A percentile compares a stretch with the other conserved stretches of the same genome.
Conservation (phyloP, 2,329 filamentous ascomycete species). For the Raffaelea ambrosiae region DNA sequence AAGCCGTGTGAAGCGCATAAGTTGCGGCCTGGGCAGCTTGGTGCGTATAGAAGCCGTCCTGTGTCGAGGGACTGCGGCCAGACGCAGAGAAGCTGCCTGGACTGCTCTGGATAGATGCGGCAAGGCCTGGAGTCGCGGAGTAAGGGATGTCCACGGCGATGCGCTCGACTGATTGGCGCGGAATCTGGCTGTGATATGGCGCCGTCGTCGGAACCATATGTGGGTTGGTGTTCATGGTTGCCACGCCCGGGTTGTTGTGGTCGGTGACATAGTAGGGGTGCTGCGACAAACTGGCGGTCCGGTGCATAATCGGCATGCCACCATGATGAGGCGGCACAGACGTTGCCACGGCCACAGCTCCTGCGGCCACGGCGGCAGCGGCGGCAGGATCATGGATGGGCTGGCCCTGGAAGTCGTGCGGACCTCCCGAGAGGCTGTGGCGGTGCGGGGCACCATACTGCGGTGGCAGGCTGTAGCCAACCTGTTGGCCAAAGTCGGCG, state of each 20-base stretch:
- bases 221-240: conserved; percentile 44
- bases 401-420: conserved; percentile 35
- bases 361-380: not conserved
- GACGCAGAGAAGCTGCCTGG: conserved; percentile 51
- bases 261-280: conserved; percentile 51
- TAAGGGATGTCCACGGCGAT: conserved; percentile 43
- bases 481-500: conserved; percentile 44
- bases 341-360: conserved; percentile 2
- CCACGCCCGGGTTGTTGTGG: conserved; percentile 52
- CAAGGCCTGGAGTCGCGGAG: conserved; percentile 35
- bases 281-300: conserved; percentile 36
- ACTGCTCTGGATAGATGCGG: conserved; percentile 46
- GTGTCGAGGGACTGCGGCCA: conserved; percentile 42
- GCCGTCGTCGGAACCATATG: conserved; percentile 26
- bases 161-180: conserved; percentile 38
- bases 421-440: conserved; percentile 35
- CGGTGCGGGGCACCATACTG: conserved; percentile 34
- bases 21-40: conserved; percentile 38
- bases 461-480: conserved; percentile 31
- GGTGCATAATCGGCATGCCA: conserved; percentile 38
- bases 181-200: conserved; percentile 37
- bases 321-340: conserved; percentile 21
- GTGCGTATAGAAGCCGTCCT: conserved; percentile 50
- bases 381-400: conserved; percentile 26
- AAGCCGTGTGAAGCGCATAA: conserved; percentile 38